Percentiles rank a stretch among this genome's conserved stretches.
Evolutionary conservation across 1,139 yeast species (phyloP).

Genomic region (Zygoascus meyerae): DNA sequence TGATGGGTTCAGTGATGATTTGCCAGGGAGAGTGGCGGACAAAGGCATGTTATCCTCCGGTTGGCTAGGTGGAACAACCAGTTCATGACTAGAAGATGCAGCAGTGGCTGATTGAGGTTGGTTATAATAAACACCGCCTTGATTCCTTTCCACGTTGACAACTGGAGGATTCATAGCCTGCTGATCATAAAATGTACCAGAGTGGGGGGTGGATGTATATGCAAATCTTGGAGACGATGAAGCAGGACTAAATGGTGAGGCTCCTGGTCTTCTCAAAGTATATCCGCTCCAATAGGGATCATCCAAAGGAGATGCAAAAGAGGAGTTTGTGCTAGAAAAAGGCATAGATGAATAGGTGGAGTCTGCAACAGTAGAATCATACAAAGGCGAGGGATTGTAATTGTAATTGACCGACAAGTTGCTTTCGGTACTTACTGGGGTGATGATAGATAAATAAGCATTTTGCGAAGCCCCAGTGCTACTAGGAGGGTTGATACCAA

Average conservation of each 20-base stretch:
- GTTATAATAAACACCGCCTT: not conserved
- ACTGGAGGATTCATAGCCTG: not conserved
- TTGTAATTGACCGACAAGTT: conserved; percentile 2
- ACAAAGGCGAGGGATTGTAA: conserved; percentile 2
- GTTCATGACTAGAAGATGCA: not conserved
- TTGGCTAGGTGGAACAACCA: not conserved
- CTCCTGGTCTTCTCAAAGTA: not conserved
- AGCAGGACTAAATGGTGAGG: not conserved
- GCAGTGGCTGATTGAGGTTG: conserved; percentile 1
- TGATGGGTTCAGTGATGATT: not conserved
- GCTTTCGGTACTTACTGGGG: not conserved
- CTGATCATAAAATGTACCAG: not conserved
- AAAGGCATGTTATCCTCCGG: not conserved
- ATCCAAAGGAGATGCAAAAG: conserved; percentile 6
- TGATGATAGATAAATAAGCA: conserved; percentile 1
- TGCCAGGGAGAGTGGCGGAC: conserved; percentile 1
- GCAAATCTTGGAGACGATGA: conserved; percentile 1
- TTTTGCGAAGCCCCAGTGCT: not conserved
- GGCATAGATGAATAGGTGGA: conserved; percentile 2
- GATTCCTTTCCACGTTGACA: not conserved
- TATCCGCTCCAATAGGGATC: conserved; percentile 3
- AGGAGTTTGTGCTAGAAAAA: conserved; percentile 1
- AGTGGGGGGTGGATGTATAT: conserved; percentile 2
- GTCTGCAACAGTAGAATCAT: conserved; percentile 2
- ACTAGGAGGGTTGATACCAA: not conserved